Conservation (phyloP, 2,329 filamentous ascomycete species). For the Colletotrichum salicis region DNA sequence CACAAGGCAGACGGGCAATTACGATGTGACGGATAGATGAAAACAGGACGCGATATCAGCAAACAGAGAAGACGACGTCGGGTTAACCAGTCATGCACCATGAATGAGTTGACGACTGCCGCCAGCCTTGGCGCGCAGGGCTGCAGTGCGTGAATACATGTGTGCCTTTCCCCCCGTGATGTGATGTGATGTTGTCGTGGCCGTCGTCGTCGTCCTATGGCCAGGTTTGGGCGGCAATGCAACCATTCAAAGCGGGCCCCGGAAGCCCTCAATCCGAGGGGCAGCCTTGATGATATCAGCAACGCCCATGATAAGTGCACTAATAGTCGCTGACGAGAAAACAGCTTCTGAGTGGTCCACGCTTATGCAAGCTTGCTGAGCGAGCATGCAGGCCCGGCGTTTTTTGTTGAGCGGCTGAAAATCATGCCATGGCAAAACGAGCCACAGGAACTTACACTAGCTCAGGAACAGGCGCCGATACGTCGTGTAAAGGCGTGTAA, state of each 20-base stretch:
- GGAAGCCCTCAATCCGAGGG: constrained; percentile 1
- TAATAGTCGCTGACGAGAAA: constrained; percentile 6
- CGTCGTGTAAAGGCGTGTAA: constrained; percentile 22
- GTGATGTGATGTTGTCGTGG: not conserved
- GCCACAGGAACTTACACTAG: not conserved
- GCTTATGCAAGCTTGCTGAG: constrained; percentile 24
- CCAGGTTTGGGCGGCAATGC: constrained; percentile 21
- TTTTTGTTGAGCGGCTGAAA: constrained; percentile 29
- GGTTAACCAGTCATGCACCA: constrained; percentile 5
- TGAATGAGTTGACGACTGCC: constrained; percentile 2
- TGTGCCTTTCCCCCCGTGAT: not conserved
- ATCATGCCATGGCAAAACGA: constrained; percentile 23
- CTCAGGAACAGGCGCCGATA: constrained; percentile 15
- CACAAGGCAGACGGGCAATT: constrained; percentile 1
- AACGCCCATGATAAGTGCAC: not conserved
- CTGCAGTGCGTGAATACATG: not conserved
- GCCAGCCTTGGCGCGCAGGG: constrained; percentile 10
- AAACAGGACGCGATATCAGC: constrained; percentile 17
- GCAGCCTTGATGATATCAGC: not conserved
- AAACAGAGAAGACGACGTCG: constrained; percentile 16
- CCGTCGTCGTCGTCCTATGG: constrained; percentile 2
- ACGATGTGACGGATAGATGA: constrained; percentile 26
- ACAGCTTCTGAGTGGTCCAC: constrained; percentile 5
- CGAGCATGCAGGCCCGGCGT: constrained; percentile 1
- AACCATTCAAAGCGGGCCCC: constrained; percentile 2